Base-by-base conservation (phyloP, 768 basidiomycete species). In the Serpula lacrymans region DNA sequence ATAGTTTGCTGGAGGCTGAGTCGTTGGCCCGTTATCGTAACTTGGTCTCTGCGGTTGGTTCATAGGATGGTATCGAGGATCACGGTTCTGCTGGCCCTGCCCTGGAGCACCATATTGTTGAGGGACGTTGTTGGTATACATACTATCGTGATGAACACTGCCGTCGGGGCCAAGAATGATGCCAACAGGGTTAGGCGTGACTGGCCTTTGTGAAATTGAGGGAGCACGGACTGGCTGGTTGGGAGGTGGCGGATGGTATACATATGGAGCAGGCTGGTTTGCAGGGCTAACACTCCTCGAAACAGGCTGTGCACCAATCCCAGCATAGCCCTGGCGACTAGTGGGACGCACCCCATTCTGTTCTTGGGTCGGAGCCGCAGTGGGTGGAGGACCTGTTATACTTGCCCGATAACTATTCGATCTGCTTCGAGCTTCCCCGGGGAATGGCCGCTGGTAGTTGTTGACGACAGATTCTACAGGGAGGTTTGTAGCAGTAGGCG, bases 361-460 rank as follows among this genome's bases (percentile, higher is more conserved):
- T 13, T 65, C 70, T 13, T 61, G 68, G 20, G 53, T 57, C 45
- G 51, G 10, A 29, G 49, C 37, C 58, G 57, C 49, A 48, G 52
- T 48, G 44, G 62, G 54, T 39, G 54, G 44, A 50, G 52, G 59
- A 21, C 46, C 39, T 59, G 49, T 42, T 48, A 63, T 51, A 4
- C 65, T 65, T 14, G 58, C 51, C n/a, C n/a, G n/a, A 35, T 58
- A 64, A 51, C 76, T 84, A 48, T 71, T 75, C 37, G 71, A 69
- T 32, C 77, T 65, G 53, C 77, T 80, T 61, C 76, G 81, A 36
- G 76, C 68, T 58, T 96, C 94, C 3, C 91, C 93, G 6, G 93
- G 94, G 57, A 97, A 76, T 1, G 84, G 78, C 53, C 92, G 90
- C 20, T 83, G 77, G 54, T 97, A 97, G 48, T 80, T 74, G 1